phyloP scores from a whole-genome alignment of 164 flowering plant species.

The Pachysandra terminalis region DNA sequence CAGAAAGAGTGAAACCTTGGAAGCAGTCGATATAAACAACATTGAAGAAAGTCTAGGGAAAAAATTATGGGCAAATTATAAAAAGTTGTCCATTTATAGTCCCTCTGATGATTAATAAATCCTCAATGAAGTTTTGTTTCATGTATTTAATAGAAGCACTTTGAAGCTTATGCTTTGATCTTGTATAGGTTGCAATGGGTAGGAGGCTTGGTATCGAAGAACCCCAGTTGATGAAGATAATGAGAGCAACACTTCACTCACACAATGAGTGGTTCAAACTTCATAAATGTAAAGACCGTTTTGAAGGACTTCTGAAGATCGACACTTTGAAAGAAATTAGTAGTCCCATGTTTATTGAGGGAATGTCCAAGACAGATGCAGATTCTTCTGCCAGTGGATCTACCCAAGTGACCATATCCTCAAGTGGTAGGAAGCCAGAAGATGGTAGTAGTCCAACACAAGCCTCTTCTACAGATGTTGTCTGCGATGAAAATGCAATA shows the following conservation, averaged over 20 bases:
- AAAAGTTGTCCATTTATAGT: too few species aligned
- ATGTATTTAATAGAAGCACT: neutral
- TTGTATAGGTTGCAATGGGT: conserved; percentile 81
- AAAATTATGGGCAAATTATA: too few species aligned
- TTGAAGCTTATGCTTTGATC: neutral
- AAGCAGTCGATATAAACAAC: too few species aligned
- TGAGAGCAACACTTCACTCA: conserved; percentile 83
- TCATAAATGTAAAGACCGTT: conserved; percentile 92
- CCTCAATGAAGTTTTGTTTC: too few species aligned
- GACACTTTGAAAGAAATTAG: conserved; percentile 68
- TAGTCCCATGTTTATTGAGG: conserved; percentile 42
- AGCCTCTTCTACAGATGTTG: conserved; percentile 53
- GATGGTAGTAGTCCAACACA: conserved; percentile 77
- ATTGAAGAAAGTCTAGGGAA: too few species aligned
- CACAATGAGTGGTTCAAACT: conserved; percentile 92
- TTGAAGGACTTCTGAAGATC: conserved; percentile 77
- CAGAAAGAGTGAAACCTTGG: too few species aligned
- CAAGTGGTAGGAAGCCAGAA: conserved; percentile 52
- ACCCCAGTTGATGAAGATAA: conserved; percentile 91
- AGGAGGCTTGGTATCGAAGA: conserved; percentile 87
- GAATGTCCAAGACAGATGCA: conserved; percentile 39
- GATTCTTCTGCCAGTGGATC: conserved; percentile 64
- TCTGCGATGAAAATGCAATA: conserved; percentile 86
- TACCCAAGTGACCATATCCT: conserved; percentile 67
- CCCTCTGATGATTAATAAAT: too few species aligned